Percentiles rank a stretch among this genome's conserved stretches.
Evolutionary conservation across 495 filamentous ascomycete species (phyloP).

Genomic region (Polyplosphaeria fusca): DNA sequence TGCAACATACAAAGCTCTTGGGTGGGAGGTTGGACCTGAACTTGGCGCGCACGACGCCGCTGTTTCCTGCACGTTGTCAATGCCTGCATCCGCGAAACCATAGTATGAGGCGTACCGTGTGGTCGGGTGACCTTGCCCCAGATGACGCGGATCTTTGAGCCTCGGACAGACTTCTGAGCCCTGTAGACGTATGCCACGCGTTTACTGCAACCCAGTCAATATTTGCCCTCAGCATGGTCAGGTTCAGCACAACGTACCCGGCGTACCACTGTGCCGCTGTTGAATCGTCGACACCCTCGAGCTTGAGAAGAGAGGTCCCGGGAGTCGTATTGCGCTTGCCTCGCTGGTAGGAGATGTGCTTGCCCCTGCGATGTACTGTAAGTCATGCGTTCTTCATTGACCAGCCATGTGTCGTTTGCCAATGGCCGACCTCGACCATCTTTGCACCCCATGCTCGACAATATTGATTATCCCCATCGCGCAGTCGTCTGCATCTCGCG

Average conservation of each 20-base stretch:
- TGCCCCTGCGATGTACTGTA: slow-evolving; percentile 27
- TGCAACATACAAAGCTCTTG: slow-evolving; percentile 67
- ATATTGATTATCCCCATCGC: no score
- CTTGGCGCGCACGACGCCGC: slow-evolving; percentile 91
- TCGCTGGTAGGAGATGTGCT: slow-evolving; percentile 32
- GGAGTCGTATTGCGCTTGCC: slow-evolving; percentile 72
- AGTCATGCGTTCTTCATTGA: no score
- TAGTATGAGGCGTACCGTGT: slow-evolving; percentile 61
- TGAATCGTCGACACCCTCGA: slow-evolving; percentile 87
- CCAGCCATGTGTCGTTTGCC: no score
- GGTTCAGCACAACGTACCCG: no score
- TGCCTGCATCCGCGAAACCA: no score
- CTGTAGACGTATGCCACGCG: slow-evolving; percentile 96
- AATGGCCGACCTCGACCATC: no score
- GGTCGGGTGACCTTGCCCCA: slow-evolving; percentile 97
- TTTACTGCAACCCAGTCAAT: no score
- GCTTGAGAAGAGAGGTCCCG: slow-evolving; percentile 81
- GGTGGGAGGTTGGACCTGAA: slow-evolving; percentile 93
- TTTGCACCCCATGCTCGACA: no score
- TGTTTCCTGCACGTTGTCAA: slow-evolving; percentile 68
- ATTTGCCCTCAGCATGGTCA: no score
- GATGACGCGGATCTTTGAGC: slow-evolving; percentile 96
- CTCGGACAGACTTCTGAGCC: slow-evolving; percentile 83
- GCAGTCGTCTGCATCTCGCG: no score
- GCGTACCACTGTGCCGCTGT: slow-evolving; percentile 69